Percentiles rank a stretch among this genome's conserved stretches.
phyloP scores from a whole-genome alignment of 2,329 filamentous ascomycete species.

The Davidsoniella australis region DNA sequence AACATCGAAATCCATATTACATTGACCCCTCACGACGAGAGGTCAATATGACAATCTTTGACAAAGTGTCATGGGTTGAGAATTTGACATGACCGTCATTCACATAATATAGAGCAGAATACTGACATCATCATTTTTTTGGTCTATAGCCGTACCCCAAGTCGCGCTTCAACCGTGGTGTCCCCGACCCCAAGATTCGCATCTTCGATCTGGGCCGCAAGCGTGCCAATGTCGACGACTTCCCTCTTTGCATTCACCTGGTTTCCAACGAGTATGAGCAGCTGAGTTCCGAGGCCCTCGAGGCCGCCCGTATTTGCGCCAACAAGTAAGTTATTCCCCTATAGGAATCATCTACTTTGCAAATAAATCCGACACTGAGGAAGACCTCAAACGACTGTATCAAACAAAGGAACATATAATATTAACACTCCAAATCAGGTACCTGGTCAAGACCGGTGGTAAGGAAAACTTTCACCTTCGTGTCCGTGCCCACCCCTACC shows the following conservation, averaged over 20 bases:
- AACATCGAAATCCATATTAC: neutral
- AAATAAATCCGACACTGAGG: no score
- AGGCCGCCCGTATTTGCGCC: conserved; percentile 99
- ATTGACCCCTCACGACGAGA: neutral
- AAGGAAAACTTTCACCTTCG: conserved; percentile 62
- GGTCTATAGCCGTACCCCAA: conserved; percentile 74
- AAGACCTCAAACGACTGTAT: neutral
- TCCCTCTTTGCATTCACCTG: conserved; percentile 97
- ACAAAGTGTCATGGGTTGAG: neutral
- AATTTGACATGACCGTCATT: neutral
- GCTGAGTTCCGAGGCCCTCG: conserved; percentile 97
- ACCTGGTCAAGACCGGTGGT: conserved; percentile 54
- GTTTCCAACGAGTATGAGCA: conserved; percentile 99
- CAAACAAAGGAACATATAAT: neutral
- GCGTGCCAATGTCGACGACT: conserved; percentile 97
- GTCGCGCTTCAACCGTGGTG: conserved; percentile 99
- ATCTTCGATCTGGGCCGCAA: conserved; percentile 99
- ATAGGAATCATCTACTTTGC: neutral
- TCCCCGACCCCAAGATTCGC: conserved; percentile 67
- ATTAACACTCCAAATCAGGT: conserved; percentile 21
- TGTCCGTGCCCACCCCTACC: conserved; percentile 90
- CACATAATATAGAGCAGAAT: neutral
- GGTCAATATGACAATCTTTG: neutral
- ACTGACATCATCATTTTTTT: conserved; percentile 14
- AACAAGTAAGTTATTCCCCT: conserved; percentile 51